Evolutionary conservation across 202 grass and related monocot species (phyloP).

Genomic region (Brachypodium distachyon): DNA sequence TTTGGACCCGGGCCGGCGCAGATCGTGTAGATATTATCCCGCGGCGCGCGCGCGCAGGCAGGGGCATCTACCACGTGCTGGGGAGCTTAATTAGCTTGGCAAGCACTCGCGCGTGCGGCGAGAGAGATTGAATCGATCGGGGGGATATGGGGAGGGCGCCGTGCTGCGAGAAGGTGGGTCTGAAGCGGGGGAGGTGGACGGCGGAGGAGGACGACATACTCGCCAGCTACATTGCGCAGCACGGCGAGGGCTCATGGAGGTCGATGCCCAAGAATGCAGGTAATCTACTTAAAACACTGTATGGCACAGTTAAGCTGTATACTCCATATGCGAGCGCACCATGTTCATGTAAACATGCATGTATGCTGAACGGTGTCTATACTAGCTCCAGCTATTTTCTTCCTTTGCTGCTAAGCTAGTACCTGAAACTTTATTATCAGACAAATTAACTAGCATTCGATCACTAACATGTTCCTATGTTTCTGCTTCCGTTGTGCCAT

Average conservation of each 20-base stretch:
- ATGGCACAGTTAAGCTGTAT: too few species aligned
- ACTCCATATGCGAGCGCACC: neutral
- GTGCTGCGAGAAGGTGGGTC: conserved; percentile 93
- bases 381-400: neutral
- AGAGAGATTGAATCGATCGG: neutral
- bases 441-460: neutral
- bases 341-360: neutral
- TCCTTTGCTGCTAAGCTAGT: neutral
- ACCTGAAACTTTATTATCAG: neutral
- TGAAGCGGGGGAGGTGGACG: conserved; percentile 88
- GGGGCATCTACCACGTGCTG: neutral
- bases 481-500: neutral
- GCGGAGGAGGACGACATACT: conserved; percentile 74
- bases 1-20: conserved; percentile 18
- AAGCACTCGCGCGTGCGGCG: too few species aligned
- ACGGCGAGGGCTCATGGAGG: conserved; percentile 85
- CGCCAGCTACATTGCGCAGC: conserved; percentile 56
- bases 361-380: neutral
- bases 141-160: conserved; percentile 72
- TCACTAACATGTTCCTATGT: neutral
- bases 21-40: neutral
- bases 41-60: neutral
- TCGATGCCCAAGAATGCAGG: conserved; percentile 96
- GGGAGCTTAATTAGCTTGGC: too few species aligned
- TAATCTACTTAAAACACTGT: too few species aligned